Base-by-base conservation (phyloP, 805 yeast genomes). In the Sporopachydermia lactativora region DNA sequence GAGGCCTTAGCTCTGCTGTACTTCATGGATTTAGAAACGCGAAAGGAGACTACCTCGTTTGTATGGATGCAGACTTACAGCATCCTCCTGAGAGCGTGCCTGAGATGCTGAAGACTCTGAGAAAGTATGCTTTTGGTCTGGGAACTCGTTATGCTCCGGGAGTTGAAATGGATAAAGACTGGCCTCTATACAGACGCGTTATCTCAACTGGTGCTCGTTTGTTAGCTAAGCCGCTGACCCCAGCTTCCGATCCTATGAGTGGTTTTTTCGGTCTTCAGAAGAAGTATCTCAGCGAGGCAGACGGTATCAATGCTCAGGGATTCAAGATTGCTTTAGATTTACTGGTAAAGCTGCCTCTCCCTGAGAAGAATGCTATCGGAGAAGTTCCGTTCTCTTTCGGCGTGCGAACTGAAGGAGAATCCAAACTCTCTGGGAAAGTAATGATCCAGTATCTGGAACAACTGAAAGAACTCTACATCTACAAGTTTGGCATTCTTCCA, bases 61-160 rank as follows among this genome's bases (percentile, higher is more conserved):
- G 74, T 49, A 68, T 68, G 73, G 74, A 68, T 51, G 74, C 74
- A 16, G 74, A 68, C 51, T 56, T 68, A 41, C 71, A 68, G 52
- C 73, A 68, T 49, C 74, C 73, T 36, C 74, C 74, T 19, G 74
- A 68, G 49, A 57, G 61, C 42, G 72, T 67, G 5, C 73, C 73
- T 39, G 61, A 57, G 19, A 51, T 68, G 43, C 55, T 68, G 37
- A 59, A 62, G 39, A 53, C 61, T 4, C 50, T 68, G 45, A 60
- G 58, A 50, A 52, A 52, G 4, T 61, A 60, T 43, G 65, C 72
- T 17, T 68, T 68, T 41, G 71, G 60, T 16, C 53, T 67, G 40
- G 74, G 74, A 43, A 68, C 74, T 28, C 60, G 74, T 53, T 68
- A 68, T 42, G 73, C 72, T n/a, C 69, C 68, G 34, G 73, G 73